phyloP scores from a whole-genome alignment of 2,329 filamentous ascomycete genomes.

The Colletotrichum eleusines region DNA sequence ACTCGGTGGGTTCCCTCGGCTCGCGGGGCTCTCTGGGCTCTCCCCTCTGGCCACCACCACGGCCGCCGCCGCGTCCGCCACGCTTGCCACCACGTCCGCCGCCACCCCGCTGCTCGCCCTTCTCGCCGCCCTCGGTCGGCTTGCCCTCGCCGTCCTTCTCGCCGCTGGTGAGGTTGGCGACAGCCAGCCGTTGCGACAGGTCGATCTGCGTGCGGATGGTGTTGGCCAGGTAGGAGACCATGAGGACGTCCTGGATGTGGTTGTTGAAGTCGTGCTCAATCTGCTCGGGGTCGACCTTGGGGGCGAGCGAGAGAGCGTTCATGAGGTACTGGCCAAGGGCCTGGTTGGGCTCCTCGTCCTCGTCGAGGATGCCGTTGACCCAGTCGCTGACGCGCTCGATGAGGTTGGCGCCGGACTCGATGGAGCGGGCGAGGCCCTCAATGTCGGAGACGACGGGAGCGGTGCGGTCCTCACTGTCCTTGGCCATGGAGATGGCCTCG shows the following conservation, averaged over 20 bases:
- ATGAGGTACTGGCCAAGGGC: slow-evolving; percentile 95
- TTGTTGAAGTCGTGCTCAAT: slow-evolving; percentile 99
- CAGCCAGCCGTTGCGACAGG: slow-evolving; percentile 93
- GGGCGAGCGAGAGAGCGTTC: slow-evolving; percentile 91
- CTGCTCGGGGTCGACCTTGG: slow-evolving; percentile 90
- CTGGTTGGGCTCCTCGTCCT: slow-evolving; percentile 89
- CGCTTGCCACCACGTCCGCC: slow-evolving; percentile 59
- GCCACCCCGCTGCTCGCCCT: slow-evolving; percentile 59
- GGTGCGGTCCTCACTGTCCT: slow-evolving; percentile 80
- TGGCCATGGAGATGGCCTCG: slow-evolving; percentile 86
- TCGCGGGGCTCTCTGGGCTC: slow-evolving; percentile 58
- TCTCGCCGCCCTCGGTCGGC: slow-evolving; percentile 56
- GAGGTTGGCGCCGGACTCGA: slow-evolving; percentile 90
- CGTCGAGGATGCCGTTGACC: slow-evolving; percentile 93
- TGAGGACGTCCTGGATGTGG: slow-evolving; percentile 98
- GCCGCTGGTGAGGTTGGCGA: slow-evolving; percentile 70
- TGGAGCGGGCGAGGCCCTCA: slow-evolving; percentile 85
- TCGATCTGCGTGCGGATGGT: slow-evolving; percentile 99
- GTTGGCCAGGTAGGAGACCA: slow-evolving; percentile 98
- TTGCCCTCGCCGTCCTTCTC: slow-evolving; percentile 65
- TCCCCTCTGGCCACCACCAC: slow-evolving; percentile 60
- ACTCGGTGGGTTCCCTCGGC: slow-evolving; percentile 56
- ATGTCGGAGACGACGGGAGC: slow-evolving; percentile 86
- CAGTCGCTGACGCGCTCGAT: slow-evolving; percentile 93
- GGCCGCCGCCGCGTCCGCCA: slow-evolving; percentile 63